Percentiles rank a stretch among this genome's conserved stretches.
These are phyloP conservation scores for Cucurbita pepo DNA, from an alignment of 306 rosid species.

Conservation along the genomic window DNA sequence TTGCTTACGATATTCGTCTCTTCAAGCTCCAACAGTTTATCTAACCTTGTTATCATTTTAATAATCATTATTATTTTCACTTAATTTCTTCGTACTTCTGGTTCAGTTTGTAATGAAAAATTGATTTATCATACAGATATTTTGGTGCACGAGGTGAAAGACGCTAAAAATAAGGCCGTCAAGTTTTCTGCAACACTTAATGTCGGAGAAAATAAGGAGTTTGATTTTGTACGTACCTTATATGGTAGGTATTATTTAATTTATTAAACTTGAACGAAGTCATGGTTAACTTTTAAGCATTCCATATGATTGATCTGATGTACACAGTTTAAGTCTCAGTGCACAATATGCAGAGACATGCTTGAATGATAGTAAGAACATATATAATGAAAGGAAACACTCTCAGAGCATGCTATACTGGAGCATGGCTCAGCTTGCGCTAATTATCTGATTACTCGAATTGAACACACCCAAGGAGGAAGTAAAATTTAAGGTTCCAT, in stretches of 20 bases:
- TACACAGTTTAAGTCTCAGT: neutral
- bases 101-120: neutral
- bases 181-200: conserved; percentile 14
- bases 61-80: neutral
- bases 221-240: conserved; percentile 9
- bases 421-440: neutral
- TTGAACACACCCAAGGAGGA: neutral
- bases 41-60: neutral
- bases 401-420: neutral
- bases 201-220: conserved; percentile 26
- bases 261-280: neutral
- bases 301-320: neutral
- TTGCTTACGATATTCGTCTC: neutral
- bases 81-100: neutral
- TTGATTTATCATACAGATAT: conserved; percentile 17
- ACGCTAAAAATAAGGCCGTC: conserved; percentile 12
- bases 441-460: neutral
- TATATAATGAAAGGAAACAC: neutral
- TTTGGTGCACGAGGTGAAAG: conserved; percentile 15
- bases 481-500: neutral
- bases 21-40: neutral
- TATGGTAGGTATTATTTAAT: conserved; percentile 8
- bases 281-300: neutral
- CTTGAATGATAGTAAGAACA: neutral
- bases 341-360: neutral